These are phyloP conservation scores for Pythium vanterpoolii DNA, from an alignment of 352 stramenopile species.

Conservation along the genomic window DNA sequence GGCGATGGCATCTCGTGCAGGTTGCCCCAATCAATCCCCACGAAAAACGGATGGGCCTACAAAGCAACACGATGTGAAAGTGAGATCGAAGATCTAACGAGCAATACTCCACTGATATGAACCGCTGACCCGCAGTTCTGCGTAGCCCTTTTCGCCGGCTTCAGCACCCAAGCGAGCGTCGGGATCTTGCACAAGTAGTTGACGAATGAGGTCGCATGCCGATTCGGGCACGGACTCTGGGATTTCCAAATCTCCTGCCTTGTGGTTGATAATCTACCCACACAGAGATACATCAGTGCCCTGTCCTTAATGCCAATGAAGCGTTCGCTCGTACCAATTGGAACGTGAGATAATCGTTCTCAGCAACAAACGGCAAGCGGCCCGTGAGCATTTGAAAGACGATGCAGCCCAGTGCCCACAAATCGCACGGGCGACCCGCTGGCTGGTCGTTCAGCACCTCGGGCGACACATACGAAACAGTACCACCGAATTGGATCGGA, in stretches of 20 bases:
- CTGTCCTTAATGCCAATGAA: background rate
- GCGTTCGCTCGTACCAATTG: constrained; percentile 53
- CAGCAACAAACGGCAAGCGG: constrained; percentile 79
- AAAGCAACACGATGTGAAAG: background rate
- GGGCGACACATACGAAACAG: constrained; percentile 89
- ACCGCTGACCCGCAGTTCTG: constrained; percentile 54
- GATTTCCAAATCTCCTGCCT: constrained; percentile 73
- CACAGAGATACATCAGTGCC: background rate
- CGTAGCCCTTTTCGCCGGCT: constrained; percentile 62
- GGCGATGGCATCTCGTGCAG: constrained; percentile 51
- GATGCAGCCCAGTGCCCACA: constrained; percentile 91
- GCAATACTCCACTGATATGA: background rate
- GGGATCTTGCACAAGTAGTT: constrained; percentile 65
- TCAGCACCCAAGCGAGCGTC: constrained; percentile 58
- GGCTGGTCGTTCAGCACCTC: constrained; percentile 88
- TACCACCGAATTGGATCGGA: constrained; percentile 81
- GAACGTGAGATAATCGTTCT: constrained; percentile 91
- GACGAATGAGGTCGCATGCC: constrained; percentile 69
- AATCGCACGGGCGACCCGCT: constrained; percentile 72
- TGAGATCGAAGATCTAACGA: background rate
- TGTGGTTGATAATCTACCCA: constrained; percentile 75
- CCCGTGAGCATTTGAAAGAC: constrained; percentile 88
- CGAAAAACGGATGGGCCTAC: constrained; percentile 78
- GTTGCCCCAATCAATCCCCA: constrained; percentile 69
- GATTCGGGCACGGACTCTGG: constrained; percentile 59